These are phyloP conservation scores for Penicillium simplicissimum DNA, from an alignment of 495 filamentous ascomycete species.

Conservation along the genomic window DNA sequence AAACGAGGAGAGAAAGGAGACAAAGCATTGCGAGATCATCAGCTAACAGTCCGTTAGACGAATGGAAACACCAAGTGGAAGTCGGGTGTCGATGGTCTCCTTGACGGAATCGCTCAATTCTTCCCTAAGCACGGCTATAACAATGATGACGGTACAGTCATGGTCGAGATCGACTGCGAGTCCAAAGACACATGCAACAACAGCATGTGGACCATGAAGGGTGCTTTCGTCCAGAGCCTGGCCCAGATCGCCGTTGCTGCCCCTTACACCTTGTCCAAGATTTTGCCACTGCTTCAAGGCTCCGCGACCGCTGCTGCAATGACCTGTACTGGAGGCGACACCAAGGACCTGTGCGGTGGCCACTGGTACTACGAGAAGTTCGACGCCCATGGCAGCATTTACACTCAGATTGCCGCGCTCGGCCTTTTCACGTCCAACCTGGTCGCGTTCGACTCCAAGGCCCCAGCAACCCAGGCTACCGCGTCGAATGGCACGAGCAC, in stretches of 20 bases:
- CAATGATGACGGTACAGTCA: constrained; percentile 50
- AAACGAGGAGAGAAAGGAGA: too few species aligned
- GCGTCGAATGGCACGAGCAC: constrained; percentile 19
- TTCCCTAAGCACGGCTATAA: constrained; percentile 50
- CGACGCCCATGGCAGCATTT: constrained; percentile 60
- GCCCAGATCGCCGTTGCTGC: constrained; percentile 59
- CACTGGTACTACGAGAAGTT: constrained; percentile 64
- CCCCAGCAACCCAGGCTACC: background rate
- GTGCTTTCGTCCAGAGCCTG: constrained; percentile 65
- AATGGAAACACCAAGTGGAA: constrained; percentile 54
- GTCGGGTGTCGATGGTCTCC: constrained; percentile 54
- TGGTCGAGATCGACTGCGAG: constrained; percentile 76
- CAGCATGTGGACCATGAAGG: constrained; percentile 71
- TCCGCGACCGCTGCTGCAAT: constrained; percentile 66
- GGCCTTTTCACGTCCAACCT: constrained; percentile 58
- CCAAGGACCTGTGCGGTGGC: constrained; percentile 64
- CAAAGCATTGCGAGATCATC: constrained; percentile 12
- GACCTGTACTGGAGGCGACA: constrained; percentile 60
- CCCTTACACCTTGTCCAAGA: constrained; percentile 56
- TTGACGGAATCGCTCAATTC: constrained; percentile 59
- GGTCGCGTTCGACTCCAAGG: constrained; percentile 30
- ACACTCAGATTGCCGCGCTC: constrained; percentile 36
- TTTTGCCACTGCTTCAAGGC: constrained; percentile 62
- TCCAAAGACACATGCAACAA: constrained; percentile 57
- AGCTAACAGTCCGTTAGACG: constrained; percentile 47